A percentile compares a stretch with the other conserved stretches of the same genome.
phyloP scores from a whole-genome alignment of 169 alveolate species.

The Eimeria sp. region DNA sequence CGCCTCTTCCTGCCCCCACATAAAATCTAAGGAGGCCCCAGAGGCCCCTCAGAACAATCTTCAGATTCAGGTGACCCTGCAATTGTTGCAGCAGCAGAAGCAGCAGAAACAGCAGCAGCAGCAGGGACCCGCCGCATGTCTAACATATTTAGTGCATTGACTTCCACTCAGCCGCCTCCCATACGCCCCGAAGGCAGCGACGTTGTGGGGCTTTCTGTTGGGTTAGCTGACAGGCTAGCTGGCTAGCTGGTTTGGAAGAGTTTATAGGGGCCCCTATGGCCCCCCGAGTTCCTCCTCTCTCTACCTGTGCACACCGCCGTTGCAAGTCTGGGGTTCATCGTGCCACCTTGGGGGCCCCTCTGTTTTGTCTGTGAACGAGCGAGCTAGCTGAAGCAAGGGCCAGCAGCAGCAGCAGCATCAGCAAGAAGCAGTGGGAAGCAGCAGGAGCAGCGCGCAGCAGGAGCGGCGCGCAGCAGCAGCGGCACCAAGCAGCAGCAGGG shows the following conservation, averaged over 20 bases:
- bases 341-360: not conserved
- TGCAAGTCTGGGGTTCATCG: not conserved
- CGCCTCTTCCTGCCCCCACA: constrained; percentile 11
- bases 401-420: too few species aligned
- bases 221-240: not conserved
- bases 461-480: too few species aligned
- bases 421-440: too few species aligned
- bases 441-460: too few species aligned
- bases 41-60: constrained; percentile 11
- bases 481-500: too few species aligned
- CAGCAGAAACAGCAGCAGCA: constrained; percentile 24
- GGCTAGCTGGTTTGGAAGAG: not conserved
- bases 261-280: constrained; percentile 4
- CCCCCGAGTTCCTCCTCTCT: not conserved
- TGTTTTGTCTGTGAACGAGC: not conserved
- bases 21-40: constrained; percentile 9
- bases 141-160: not conserved
- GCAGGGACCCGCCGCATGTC: constrained; percentile 6
- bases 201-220: constrained; percentile 13
- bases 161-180: not conserved
- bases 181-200: not conserved
- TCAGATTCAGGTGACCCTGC: constrained; percentile 26
- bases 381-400: not conserved
- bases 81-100: constrained; percentile 31
- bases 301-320: not conserved